Evolutionary conservation across 257 asterid genomes (phyloP), one percentile per base, ranked within the genome.

Genomic region (Cruciata laevipes): DNA sequence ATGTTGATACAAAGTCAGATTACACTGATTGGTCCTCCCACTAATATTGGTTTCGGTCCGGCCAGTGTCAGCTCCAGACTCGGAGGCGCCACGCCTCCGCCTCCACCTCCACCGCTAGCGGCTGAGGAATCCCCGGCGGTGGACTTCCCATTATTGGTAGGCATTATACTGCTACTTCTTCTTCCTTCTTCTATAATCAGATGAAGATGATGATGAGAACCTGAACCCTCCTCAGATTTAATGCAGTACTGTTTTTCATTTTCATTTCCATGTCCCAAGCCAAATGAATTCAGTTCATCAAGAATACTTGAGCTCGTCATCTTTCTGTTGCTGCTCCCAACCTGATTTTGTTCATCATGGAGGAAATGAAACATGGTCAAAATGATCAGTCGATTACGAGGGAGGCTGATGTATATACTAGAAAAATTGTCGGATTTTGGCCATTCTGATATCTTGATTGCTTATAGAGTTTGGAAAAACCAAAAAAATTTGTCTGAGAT

Each of bases 1-100:
- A 32, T 55, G 9, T 13, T 13, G 42, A 33, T 52, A 32, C 20
- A 16, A 33, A 66, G 66, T 82, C 72, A 77, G 65, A 69, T 73
- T 37, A 78, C 85, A 68, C 74, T 76, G 75, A 81, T 77, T 7
- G 79, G 80, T 53, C 79, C 86, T 53, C 79, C 86, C 65, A 69
- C 72, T 32, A 78, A 64, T 67, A 40, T 32, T 18, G 66, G 63
- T 72, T 25, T 73, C 61, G 89, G 89, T 68, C 73, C 83, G 35
- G 82, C 80, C 47, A 87, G 80, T 17, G 83, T 78, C 61, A 87
- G 83, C 76, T 83, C 89, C 78, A 87, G 74, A 25, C 80, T 81
- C 59, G 78, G 80, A 59, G 77, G 80, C 18, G 51, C 17, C 51
- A 42, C 51, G 20, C 47, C 65, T 8, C 21, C 77, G 33, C 63